Evolutionary conservation across 371 early-diverging fungal species (phyloP), one percentile per base, ranked within the genome.

Genomic region (Apophysomyces variabilis): DNA sequence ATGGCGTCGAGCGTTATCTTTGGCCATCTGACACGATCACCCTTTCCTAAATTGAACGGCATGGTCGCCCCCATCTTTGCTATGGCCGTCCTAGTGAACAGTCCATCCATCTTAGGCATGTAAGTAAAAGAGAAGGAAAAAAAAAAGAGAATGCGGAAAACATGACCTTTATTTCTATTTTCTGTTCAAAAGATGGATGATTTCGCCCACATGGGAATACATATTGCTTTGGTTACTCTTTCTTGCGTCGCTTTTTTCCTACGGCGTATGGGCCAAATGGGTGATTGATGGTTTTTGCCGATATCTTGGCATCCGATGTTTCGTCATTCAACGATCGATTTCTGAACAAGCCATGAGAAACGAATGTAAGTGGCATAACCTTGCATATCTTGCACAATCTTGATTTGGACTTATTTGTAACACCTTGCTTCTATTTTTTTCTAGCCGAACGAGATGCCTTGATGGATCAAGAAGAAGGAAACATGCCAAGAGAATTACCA

Each of bases 1-100:
- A 93, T 95, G 75, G 92, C 93, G 57, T 91, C 95, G 66, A 90
- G 92, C 67, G 92, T 96, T 45, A 95, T 96, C 50, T 69, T 95
- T 69, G 92, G 93, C 36, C 95, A 96, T 67, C 85, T 96, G 54
- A 94, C 93, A 18, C 89, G 90, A 77, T 85, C 83, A 64, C 74
- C 77, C 11, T 95, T 90, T 77, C 96, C 95, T 14, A 84, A 82
- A 64, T 93, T 87, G 75, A 89, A 91, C 21, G 88, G 65, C 7
- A 50, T 59, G 38, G 54, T 70, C 14, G 70, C 66, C 8, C 18
- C 63, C 2, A 38, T 70, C 14, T 57, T 65, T 50, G 41, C 64
- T 7, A 66, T 70, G 70, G 70, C 66, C 5, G 32, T 62, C n/a
- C 66, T 70, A 36, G 57, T 70, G 44, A 50, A 50, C 21, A 60